A percentile compares a stretch with the other conserved stretches of the same genome.
These are phyloP conservation scores for Sophora flavescens DNA, from an alignment of 306 rosid genomes.

Conservation along the genomic window DNA sequence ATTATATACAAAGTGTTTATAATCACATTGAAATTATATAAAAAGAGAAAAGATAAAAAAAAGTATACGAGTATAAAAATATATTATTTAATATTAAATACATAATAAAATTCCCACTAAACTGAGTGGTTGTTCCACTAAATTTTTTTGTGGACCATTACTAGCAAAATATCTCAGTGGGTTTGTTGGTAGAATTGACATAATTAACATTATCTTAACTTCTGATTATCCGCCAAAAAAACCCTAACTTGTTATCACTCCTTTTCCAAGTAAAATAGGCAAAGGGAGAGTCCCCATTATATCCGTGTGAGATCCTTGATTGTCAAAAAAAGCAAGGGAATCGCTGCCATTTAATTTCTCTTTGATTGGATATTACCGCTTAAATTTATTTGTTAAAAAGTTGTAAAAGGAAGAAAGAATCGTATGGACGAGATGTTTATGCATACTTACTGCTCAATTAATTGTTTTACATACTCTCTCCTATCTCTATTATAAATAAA, in stretches of 20 bases:
- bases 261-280: not conserved
- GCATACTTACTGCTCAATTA: too few species aligned
- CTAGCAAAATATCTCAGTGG: conserved; percentile 39
- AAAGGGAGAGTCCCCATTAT: conserved; percentile 22
- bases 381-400: not conserved
- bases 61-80: too few species aligned
- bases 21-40: too few species aligned
- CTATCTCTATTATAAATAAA: too few species aligned
- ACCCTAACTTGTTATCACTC: not conserved
- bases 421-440: not conserved
- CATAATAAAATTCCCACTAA: not conserved
- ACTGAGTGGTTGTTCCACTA: conserved; percentile 54
- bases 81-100: too few species aligned
- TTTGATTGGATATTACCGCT: conserved; percentile 1
- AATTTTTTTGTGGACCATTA: not conserved
- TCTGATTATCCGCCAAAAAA: too few species aligned
- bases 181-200: conserved; percentile 25
- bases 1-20: too few species aligned
- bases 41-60: too few species aligned
- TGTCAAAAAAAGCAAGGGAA: conserved; percentile 1
- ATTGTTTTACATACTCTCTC: too few species aligned
- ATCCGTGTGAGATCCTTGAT: conserved; percentile 17
- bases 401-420: not conserved
- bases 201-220: conserved; percentile 29
- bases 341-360: conserved; percentile 22